Evolutionary conservation across 1,284 basidiomycete genomes (phyloP).

Genomic region (Schizophyllum amplum): DNA sequence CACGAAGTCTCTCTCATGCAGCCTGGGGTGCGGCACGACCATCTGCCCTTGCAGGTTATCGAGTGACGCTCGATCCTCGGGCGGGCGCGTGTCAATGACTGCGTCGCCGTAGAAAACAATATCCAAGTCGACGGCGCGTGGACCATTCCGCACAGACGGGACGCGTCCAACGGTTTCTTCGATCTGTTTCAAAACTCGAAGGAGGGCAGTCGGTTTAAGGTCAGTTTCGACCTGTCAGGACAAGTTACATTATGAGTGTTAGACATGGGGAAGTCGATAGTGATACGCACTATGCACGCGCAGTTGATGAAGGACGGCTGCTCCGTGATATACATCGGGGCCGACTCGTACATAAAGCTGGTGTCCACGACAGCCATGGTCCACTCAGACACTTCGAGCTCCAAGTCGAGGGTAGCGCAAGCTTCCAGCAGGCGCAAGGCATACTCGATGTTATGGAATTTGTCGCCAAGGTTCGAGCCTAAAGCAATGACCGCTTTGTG

Average conservation of each 20-base stretch:
- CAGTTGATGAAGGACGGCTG: slow-evolving; percentile 91
- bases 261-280: neutral
- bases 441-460: slow-evolving; percentile 76
- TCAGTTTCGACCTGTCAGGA: slow-evolving; percentile 62
- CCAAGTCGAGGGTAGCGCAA: slow-evolving; percentile 22
- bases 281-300: slow-evolving; percentile 79
- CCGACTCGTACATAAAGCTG: slow-evolving; percentile 90
- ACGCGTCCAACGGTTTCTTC: slow-evolving; percentile 78
- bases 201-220: slow-evolving; percentile 53
- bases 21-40: slow-evolving; percentile 77
- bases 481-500: slow-evolving; percentile 66
- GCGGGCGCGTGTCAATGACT: slow-evolving; percentile 50
- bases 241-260: too few species aligned
- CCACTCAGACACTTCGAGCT: neutral
- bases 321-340: slow-evolving; percentile 92
- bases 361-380: slow-evolving; percentile 53
- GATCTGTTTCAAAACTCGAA: slow-evolving; percentile 67
- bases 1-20: slow-evolving; percentile 88
- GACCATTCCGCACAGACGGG: slow-evolving; percentile 79
- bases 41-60: slow-evolving; percentile 59
- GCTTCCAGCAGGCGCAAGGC: slow-evolving; percentile 59
- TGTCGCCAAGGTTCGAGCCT: slow-evolving; percentile 88
- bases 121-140: slow-evolving; percentile 89
- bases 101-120: slow-evolving; percentile 74
- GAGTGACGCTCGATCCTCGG: slow-evolving; percentile 27